Evolutionary conservation across 2,329 filamentous ascomycete species (phyloP).

Genomic region (Podosphaera aphanis): DNA sequence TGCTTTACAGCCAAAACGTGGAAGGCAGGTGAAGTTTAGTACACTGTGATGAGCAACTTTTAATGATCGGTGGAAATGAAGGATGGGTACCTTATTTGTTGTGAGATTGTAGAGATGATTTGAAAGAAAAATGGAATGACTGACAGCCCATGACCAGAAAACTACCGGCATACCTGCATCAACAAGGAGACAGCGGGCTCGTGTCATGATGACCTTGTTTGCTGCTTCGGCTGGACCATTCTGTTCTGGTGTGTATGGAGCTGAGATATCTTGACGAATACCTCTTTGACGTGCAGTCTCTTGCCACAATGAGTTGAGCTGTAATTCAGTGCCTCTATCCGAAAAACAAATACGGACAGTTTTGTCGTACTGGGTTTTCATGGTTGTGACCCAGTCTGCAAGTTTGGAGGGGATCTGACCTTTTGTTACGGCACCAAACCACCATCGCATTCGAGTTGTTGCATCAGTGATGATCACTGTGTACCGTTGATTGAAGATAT

Average conservation of each 20-base stretch:
- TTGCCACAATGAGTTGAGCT: background rate
- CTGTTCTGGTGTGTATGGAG: background rate
- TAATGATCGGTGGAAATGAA: slow-evolving; percentile 25
- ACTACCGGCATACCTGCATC: too few species aligned
- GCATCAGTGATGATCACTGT: too few species aligned
- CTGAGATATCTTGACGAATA: background rate
- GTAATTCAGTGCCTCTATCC: background rate
- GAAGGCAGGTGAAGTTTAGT: background rate
- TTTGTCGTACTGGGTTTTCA: background rate
- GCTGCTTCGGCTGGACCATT: background rate
- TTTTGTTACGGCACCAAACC: background rate
- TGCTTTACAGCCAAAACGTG: background rate
- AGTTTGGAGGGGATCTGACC: background rate
- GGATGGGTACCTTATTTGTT: slow-evolving; percentile 9
- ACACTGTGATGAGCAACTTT: background rate
- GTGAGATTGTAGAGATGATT: too few species aligned
- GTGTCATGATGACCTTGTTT: background rate
- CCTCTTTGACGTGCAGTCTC: background rate
- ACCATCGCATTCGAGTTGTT: background rate
- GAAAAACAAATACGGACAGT: background rate
- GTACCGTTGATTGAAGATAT: too few species aligned
- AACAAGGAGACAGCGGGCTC: too few species aligned
- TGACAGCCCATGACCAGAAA: too few species aligned
- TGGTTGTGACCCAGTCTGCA: background rate
- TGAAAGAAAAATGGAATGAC: too few species aligned